Evolutionary conservation across 148 eudicot genomes (phyloP), one percentile per base, ranked within the genome.

Genomic region (Vaccinium myrtillus): DNA sequence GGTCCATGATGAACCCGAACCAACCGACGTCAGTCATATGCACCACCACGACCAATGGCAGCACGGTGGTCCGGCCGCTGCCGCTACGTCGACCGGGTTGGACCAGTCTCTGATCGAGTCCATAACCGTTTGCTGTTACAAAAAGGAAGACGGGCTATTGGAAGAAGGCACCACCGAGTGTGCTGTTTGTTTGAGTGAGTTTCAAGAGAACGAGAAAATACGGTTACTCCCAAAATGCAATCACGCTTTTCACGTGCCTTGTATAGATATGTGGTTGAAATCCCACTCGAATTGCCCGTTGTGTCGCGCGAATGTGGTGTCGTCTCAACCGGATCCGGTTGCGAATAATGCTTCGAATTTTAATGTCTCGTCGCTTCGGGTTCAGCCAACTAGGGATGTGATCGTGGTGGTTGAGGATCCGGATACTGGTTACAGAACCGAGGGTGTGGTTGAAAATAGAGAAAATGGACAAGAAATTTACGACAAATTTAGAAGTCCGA

Each of bases 221-320:
- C 79, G 96, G 71, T 39, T 93, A 10, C 83, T 95, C 92, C 98
- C 98, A 0, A 93, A 95, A 16, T 95, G 98, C 58, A 88, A 87
- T 75, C 98, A 95, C 69, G 96, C 96, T 0, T 95, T 95, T 77
- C 98, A 95, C 79, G 74, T 93, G 3, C 87, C 89, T 5, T 95
- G 98, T 67, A 95, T 95, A 48, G 98, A 95, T 55, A 88, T 89
- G 4, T 95, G 96, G 98, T 85, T 95, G 2, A 91, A 86, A 55
- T 83, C 94, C 48, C 95, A 95, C 54, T 90, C 96, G 0, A 93
- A 84, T 56, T 95, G 98, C 50, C 98, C 98, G 6, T 75, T 95
- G 18, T 95, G 98, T 25, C 91, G 98, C 0, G 85, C 96, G 10
- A 86, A 83, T 48, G 88, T 87, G 0, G 56, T 83, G 4, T 13